Evolutionary conservation across 768 basidiomycete species (phyloP), one percentile per base, ranked within the genome.

Genomic region (Rhizopogon rudus): DNA sequence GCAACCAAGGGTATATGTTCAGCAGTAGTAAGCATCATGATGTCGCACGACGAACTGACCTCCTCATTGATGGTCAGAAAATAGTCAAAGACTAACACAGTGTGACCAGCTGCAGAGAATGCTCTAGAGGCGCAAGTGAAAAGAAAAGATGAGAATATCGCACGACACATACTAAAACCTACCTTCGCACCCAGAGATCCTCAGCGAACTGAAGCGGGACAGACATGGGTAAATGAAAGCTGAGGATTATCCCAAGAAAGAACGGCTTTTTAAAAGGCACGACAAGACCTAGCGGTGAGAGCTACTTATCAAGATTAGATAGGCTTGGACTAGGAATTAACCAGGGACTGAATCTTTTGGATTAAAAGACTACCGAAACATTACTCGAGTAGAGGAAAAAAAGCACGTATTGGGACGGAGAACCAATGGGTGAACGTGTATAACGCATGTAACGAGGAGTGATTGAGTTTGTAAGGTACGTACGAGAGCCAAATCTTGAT

Each of bases 1-100:
- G 25, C 25, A 31, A 37, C 2, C 12, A 25, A 22, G 3, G 14
- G 9, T 20, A 44, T 8, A 7, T 10, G 45, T 31, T 64, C 68
- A 66, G 13, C 60, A 44, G 22, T 58, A 51, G 12, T 25, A 4
- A 25, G 40, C 25, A n/a, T 59, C 51, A 66, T 66, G 35, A 51
- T 54, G 14, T 20, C 22, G 25, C 1, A 14, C 16, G 7, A 5
- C 14, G 3, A 17, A 60, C 62, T 10, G 31, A 65, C 67, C 57
- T 71, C 69, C 52, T 65, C 57, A 12, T 53, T 29, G 40, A 68
- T 6, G 16, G 69, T 71, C 1, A 68, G 49, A 44, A 69, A 12
- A 51, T 67, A 61, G 37, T 68, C 67, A 17, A 67, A 67, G 6
- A 61, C 40, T 5, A 68, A 65, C 2, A 69, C 39, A 16, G 65